phyloP scores from a whole-genome alignment of 306 rosid genomes.

The Vachellia pachyceras region DNA sequence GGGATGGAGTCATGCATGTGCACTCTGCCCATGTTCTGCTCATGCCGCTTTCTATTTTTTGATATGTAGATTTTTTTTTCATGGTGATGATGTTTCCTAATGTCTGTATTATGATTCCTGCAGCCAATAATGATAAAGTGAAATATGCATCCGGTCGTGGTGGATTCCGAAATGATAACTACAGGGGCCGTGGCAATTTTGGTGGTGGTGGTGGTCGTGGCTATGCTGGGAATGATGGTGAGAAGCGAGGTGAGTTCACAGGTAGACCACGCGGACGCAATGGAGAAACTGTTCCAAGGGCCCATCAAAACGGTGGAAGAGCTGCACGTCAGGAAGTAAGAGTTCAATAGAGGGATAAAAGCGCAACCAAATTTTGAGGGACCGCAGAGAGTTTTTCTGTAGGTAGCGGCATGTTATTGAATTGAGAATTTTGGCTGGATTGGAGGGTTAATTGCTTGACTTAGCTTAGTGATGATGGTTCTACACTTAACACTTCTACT shows the following conservation, averaged over 20 bases:
- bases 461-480: slow-evolving; percentile 3
- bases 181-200: slow-evolving; percentile 69
- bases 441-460: not conserved
- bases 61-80: not conserved
- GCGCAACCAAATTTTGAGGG: slow-evolving; percentile 34
- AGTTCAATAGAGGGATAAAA: slow-evolving; percentile 39
- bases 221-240: slow-evolving; percentile 57
- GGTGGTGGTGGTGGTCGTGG: slow-evolving; percentile 56
- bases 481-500: too few species aligned
- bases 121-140: slow-evolving; percentile 72
- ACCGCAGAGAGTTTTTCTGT: slow-evolving; percentile 26
- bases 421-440: slow-evolving; percentile 21
- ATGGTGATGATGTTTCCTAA: not conserved
- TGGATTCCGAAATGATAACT: slow-evolving; percentile 67
- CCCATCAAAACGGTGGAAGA: slow-evolving; percentile 56
- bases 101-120: slow-evolving; percentile 18
- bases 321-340: slow-evolving; percentile 51
- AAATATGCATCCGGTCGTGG: slow-evolving; percentile 66
- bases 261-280: slow-evolving; percentile 46
- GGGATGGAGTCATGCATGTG: not conserved
- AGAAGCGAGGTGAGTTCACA: slow-evolving; percentile 60
- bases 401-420: slow-evolving; percentile 46
- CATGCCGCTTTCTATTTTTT: not conserved
- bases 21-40: not conserved
- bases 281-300: slow-evolving; percentile 9